Evolutionary conservation across 208 protist genomes (phyloP).

Genomic region (Leishmania major): DNA sequence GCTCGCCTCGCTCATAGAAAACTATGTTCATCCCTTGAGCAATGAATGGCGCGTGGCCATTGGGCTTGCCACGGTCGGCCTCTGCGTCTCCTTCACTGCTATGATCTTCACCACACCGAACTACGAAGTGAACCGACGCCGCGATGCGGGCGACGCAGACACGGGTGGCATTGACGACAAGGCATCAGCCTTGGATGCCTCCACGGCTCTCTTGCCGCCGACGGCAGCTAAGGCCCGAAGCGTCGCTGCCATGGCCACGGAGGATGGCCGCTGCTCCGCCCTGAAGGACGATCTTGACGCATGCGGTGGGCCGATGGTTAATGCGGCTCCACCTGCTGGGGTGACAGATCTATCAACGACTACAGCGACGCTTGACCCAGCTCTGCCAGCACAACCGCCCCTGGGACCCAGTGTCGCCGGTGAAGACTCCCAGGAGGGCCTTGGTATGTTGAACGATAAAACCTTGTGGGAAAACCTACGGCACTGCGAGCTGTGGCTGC

Average conservation of each 20-base stretch:
- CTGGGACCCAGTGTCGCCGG: neutral
- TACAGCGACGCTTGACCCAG: neutral
- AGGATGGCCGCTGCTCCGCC: neutral
- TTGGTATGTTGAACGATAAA: conserved; percentile 38
- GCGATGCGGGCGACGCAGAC: conserved; percentile 25
- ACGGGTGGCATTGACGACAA: neutral
- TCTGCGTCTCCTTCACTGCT: conserved; percentile 51
- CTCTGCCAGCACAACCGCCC: neutral
- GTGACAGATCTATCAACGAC: neutral
- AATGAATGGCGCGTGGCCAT: conserved; percentile 34
- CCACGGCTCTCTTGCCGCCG: neutral
- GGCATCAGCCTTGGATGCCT: too few relatives aligned
- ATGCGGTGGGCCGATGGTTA: neutral
- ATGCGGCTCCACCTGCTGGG: neutral
- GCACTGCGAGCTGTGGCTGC: conserved; percentile 71
- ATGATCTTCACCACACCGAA: conserved; percentile 77
- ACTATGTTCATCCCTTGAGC: conserved; percentile 39
- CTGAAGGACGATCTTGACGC: neutral
- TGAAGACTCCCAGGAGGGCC: neutral
- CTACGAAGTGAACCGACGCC: conserved; percentile 51
- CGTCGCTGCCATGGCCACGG: neutral
- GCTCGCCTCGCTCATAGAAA: conserved; percentile 52
- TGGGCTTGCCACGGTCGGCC: conserved; percentile 47
- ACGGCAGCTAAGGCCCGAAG: neutral
- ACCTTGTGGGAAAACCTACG: conserved; percentile 59